Conservation (phyloP, 2,329 filamentous ascomycete genomes). For the Talaromyces sp. region DNA sequence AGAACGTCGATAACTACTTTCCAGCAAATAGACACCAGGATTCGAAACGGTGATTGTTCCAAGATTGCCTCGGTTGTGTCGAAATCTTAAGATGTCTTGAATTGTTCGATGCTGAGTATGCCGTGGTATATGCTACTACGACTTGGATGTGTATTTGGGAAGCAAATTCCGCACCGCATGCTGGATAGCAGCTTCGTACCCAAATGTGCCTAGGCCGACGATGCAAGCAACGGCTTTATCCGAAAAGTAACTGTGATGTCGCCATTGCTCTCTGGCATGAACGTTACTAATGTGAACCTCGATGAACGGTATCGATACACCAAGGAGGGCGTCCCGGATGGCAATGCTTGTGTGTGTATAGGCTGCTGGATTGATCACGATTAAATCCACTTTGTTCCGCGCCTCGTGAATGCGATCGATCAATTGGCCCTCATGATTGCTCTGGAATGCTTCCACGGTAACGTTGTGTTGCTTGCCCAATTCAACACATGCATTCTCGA, state of each 20-base stretch:
- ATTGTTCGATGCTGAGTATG: neutral
- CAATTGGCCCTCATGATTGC: constrained; percentile 72
- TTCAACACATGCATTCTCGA: constrained; percentile 49
- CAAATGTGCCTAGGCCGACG: constrained; percentile 62
- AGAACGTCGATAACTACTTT: neutral
- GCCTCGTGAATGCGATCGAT: constrained; percentile 70
- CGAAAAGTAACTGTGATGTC: constrained; percentile 67
- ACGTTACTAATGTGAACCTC: constrained; percentile 76
- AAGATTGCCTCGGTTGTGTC: neutral
- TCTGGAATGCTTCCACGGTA: constrained; percentile 62
- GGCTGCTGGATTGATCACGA: constrained; percentile 70
- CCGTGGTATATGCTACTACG: neutral
- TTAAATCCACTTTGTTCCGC: constrained; percentile 55
- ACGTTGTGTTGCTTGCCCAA: constrained; percentile 52
- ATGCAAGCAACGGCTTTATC: constrained; percentile 74
- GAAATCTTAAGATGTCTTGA: neutral
- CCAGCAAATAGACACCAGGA: too few species aligned
- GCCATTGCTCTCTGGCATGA: constrained; percentile 65
- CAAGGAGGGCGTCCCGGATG: constrained; percentile 68
- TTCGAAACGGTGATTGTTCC: neutral
- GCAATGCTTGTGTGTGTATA: constrained; percentile 74
- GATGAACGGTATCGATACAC: constrained; percentile 67
- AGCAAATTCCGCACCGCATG: constrained; percentile 41
- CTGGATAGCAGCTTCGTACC: constrained; percentile 60
- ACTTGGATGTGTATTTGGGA: neutral